Evolutionary conservation across 2,329 filamentous ascomycete species (phyloP).

Genomic region (Endocalyx cinctus): DNA sequence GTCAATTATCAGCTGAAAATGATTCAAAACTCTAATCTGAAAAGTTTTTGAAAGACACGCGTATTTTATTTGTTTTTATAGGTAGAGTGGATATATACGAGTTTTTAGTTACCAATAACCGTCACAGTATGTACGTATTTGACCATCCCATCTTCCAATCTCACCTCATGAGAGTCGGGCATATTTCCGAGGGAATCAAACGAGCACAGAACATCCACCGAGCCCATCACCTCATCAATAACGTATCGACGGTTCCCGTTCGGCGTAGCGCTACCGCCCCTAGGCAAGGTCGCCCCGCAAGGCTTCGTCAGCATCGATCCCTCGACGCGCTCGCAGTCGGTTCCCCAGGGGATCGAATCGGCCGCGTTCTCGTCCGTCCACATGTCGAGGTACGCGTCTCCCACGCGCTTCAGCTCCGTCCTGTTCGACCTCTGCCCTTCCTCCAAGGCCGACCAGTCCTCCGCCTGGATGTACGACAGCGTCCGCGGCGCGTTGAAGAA

Average conservation of each 20-base stretch:
- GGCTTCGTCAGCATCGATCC: slow-evolving; percentile 27
- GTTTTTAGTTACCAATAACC: too few species aligned
- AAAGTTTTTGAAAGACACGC: too few species aligned
- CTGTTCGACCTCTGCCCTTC: slow-evolving; percentile 19
- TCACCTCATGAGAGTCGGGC: slow-evolving; percentile 31
- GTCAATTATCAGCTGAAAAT: too few species aligned
- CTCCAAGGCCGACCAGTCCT: slow-evolving; percentile 27
- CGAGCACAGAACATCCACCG: slow-evolving; percentile 30
- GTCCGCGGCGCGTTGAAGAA: slow-evolving; percentile 32
- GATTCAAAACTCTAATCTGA: too few species aligned
- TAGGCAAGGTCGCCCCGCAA: slow-evolving; percentile 25
- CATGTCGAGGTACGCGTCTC: slow-evolving; percentile 34
- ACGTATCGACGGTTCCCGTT: slow-evolving; percentile 32
- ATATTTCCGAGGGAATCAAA: slow-evolving; percentile 28
- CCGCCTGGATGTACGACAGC: slow-evolving; percentile 25
- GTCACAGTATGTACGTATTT: slow-evolving; percentile 35
- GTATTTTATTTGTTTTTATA: too few species aligned
- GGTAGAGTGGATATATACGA: too few species aligned
- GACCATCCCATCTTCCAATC: slow-evolving; percentile 28
- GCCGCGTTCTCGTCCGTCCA: slow-evolving; percentile 31
- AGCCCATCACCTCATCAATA: slow-evolving; percentile 31
- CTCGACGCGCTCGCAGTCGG: slow-evolving; percentile 31
- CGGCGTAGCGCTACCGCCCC: slow-evolving; percentile 23
- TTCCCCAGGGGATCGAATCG: slow-evolving; percentile 30
- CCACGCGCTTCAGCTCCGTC: slow-evolving; percentile 28